Evolutionary conservation across 1,139 yeast species (phyloP).

Genomic region (Candida sanyaensis): DNA sequence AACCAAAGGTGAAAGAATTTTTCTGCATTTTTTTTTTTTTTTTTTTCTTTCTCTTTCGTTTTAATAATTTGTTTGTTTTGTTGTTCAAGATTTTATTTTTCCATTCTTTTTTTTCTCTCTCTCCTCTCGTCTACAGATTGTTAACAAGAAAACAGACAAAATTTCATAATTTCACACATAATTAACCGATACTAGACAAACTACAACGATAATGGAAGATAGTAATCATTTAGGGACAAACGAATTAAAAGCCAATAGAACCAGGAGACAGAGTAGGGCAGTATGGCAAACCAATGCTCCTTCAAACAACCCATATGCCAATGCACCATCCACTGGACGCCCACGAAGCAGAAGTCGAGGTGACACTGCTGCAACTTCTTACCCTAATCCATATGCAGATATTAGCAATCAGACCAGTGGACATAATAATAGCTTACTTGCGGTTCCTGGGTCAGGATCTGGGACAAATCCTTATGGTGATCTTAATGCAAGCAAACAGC

Average conservation of each 20-base stretch:
- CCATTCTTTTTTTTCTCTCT: background rate
- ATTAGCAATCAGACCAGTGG: background rate
- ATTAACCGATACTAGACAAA: background rate
- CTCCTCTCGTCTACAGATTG: background rate
- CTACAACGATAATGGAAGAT: background rate
- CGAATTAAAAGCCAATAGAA: background rate
- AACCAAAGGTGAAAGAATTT: background rate
- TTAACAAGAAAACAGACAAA: background rate
- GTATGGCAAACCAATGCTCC: constrained; percentile 38
- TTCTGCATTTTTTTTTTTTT: background rate
- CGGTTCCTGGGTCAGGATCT: constrained; percentile 9
- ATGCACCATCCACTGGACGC: constrained; percentile 16
- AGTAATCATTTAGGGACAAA: background rate
- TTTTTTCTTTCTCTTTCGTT: background rate
- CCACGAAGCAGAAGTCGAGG: constrained; percentile 7
- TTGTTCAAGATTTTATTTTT: background rate
- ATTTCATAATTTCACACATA: background rate
- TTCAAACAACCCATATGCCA: constrained; percentile 37
- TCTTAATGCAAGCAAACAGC: constrained; percentile 20
- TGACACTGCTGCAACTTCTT: background rate
- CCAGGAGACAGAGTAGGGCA: constrained; percentile 41
- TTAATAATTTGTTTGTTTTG: background rate
- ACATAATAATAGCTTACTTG: constrained; percentile 4
- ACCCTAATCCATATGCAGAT: constrained; percentile 3
- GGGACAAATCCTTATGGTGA: constrained; percentile 19